Base-by-base conservation (phyloP, 169 alveolate genomes). In the Cryptosporidium xiaoi region DNA sequence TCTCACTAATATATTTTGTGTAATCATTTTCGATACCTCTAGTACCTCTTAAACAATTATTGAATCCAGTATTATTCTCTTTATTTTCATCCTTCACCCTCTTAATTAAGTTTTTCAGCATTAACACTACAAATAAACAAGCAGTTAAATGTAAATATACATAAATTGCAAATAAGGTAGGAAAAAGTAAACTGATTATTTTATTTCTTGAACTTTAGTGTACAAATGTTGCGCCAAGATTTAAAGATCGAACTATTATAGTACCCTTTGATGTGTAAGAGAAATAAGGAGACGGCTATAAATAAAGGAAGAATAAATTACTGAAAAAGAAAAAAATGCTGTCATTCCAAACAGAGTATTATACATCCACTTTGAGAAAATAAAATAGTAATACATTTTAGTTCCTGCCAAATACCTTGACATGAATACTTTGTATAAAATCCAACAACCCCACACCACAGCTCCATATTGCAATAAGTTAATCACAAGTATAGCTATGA, bases 381-480 rank as follows among this genome's bases (percentile, higher is more conserved):
- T 77, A 20, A 77, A 77, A 51, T 77, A 77, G 29, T 77, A 77
- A 60, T 77, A 77, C 77, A 62, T 60, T 48, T 77, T 77, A 3
- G 87, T 77, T 18, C 87, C 87, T 18, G 71, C 71, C 6, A 77
- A 53, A 40, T 60, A 62, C 64, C 87, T 77, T 60, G 87, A 77
- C 87, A 77, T 77, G 33, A 77, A 77, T 77, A 77, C 87, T 27
- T 60, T 77, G 50, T 77, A 77, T 12, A 62, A 62, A 12, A 77
- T 77, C 87, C 87, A 77, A 56, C 87, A 77, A 36, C 87, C 87
- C 87, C 87, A 77, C 15, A 77, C 24, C 10, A 77, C 55, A 24
- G 87, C 87, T 33, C 87, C 87, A 31, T 77, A 77, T 77, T 77
- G 87, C 6, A 77, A 27, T 3, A 77, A 66, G 27, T 77, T 77